These are phyloP conservation scores for Sclerotinia nivalis DNA, from an alignment of 2,329 filamentous ascomycete genomes.

Conservation along the genomic window DNA sequence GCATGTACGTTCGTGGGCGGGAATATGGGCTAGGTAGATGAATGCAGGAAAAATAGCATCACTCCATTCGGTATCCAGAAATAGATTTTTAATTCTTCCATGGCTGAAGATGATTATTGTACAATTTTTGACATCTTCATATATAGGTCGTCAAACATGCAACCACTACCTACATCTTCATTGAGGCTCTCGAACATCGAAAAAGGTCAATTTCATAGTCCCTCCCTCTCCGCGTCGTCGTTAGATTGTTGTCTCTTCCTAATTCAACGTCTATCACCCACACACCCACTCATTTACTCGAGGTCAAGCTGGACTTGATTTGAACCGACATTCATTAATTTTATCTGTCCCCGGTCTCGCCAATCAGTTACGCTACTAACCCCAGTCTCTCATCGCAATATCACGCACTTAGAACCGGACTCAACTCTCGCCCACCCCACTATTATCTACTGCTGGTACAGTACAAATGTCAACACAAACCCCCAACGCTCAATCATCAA, in stretches of 20 bases:
- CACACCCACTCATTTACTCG: constrained; percentile 19
- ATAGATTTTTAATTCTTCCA: constrained; percentile 23
- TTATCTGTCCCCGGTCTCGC: constrained; percentile 42
- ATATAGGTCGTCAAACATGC: constrained; percentile 24
- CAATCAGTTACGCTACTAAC: constrained; percentile 32
- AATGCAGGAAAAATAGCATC: constrained; percentile 40
- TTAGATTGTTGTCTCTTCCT: constrained; percentile 17
- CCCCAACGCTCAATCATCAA: constrained; percentile 55
- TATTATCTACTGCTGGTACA: constrained; percentile 34
- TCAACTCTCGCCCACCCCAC: constrained; percentile 33
- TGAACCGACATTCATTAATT: constrained; percentile 44
- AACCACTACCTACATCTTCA: constrained; percentile 21
- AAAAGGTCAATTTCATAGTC: constrained; percentile 15
- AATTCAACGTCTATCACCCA: constrained; percentile 10
- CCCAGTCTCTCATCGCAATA: constrained; percentile 23
- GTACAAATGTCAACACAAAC: constrained; percentile 64
- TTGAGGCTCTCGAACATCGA: constrained; percentile 21
- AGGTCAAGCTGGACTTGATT: constrained; percentile 43
- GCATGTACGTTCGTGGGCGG: constrained; percentile 32
- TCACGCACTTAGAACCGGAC: constrained; percentile 24
- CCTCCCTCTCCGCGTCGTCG: constrained; percentile 8
- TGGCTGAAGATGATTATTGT: constrained; percentile 22
- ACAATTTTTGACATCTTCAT: constrained; percentile 17
- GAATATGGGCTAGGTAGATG: constrained; percentile 42
- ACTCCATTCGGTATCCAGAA: constrained; percentile 33